Conservation (phyloP, 495 filamentous ascomycete genomes). For the Neurospora pannonica region DNA sequence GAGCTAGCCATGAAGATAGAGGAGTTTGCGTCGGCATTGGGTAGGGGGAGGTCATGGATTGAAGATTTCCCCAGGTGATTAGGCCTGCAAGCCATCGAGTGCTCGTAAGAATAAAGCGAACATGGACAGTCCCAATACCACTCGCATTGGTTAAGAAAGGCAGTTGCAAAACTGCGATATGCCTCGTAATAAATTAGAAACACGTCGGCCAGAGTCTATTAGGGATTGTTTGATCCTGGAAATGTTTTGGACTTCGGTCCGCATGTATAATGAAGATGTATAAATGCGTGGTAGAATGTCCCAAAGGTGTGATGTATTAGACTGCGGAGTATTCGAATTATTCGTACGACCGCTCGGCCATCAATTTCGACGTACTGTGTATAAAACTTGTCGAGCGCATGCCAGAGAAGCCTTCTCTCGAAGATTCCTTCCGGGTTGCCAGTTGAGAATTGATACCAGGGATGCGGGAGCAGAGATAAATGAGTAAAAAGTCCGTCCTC, state of each 20-base stretch:
- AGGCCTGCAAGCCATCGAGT: not conserved
- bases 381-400: not conserved
- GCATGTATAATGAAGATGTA: not conserved
- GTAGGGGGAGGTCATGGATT: not conserved
- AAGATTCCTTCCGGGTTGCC: not conserved
- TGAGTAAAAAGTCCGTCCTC: not conserved
- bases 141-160: not conserved
- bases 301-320: not conserved
- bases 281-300: not conserved
- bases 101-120: not conserved
- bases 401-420: not conserved
- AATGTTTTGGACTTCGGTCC: not conserved
- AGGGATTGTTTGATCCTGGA: not conserved
- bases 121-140: not conserved
- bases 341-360: not conserved
- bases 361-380: not conserved
- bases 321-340: not conserved
- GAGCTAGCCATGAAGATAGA: not conserved
- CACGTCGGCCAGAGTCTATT: not conserved
- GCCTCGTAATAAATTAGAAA: not conserved
- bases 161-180: not conserved
- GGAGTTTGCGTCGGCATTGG: not conserved
- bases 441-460: not conserved
- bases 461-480: not conserved
- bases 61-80: not conserved